Conservation (phyloP, 345 rosid species). For the Erysimum cheiranthoides region DNA sequence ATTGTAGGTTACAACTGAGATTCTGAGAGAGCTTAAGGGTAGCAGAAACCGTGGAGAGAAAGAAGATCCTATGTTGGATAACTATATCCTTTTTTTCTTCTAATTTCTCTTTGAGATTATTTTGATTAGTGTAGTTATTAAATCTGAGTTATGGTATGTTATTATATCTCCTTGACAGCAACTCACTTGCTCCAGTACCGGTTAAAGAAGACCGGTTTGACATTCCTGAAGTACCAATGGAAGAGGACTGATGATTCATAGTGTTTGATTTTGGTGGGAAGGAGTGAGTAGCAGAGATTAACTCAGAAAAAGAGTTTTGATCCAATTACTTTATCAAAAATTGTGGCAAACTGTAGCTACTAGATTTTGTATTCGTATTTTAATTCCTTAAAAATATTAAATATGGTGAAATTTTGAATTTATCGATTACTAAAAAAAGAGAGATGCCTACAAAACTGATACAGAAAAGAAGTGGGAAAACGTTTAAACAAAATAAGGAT, state of each 20-base stretch:
- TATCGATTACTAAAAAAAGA: too few relatives aligned
- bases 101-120: neutral
- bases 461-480: too few relatives aligned
- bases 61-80: constrained; percentile 64
- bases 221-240: constrained; percentile 99
- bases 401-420: too few relatives aligned
- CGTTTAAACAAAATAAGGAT: too few relatives aligned
- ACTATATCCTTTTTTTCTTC: constrained; percentile 69
- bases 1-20: constrained; percentile 82
- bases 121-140: neutral
- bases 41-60: constrained; percentile 92
- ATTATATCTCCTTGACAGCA: constrained; percentile 61
- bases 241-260: constrained; percentile 67
- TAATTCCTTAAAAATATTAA: too few relatives aligned
- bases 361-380: too few relatives aligned
- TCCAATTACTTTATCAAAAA: too few relatives aligned
- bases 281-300: neutral
- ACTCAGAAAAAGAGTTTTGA: neutral
- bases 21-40: constrained; percentile 71
- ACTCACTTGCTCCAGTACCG: constrained; percentile 60
- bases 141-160: neutral
- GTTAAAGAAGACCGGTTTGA: constrained; percentile 91
- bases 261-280: neutral
- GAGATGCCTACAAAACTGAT: too few relatives aligned
- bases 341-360: too few relatives aligned